These are phyloP conservation scores for Tolypocladium tundrense DNA, from an alignment of 2,329 filamentous ascomycete species.

Conservation along the genomic window DNA sequence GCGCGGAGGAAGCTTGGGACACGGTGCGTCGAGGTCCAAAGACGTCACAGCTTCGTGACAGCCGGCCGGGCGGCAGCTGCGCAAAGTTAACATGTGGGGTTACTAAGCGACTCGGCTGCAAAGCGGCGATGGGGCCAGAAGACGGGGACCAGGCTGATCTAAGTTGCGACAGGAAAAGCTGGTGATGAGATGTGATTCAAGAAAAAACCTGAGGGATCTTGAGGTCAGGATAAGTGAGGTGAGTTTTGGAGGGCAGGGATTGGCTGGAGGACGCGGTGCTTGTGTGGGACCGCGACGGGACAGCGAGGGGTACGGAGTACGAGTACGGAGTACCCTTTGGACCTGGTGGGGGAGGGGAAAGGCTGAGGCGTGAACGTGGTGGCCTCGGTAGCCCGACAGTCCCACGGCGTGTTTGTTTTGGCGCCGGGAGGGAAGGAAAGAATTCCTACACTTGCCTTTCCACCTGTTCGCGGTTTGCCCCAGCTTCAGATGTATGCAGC, in stretches of 20 bases:
- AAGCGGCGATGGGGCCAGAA: neutral
- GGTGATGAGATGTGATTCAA: slow-evolving; percentile 1
- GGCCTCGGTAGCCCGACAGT: neutral
- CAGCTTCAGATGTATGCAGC: neutral
- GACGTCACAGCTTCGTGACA: slow-evolving; percentile 41
- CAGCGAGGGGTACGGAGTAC: slow-evolving; percentile 1
- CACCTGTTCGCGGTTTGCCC: neutral
- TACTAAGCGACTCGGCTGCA: slow-evolving; percentile 10
- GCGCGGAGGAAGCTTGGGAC: slow-evolving; percentile 22
- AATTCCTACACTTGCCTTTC: neutral
- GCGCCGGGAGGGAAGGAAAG: neutral
- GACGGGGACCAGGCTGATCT: neutral
- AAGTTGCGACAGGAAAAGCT: neutral
- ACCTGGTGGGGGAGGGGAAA: neutral
- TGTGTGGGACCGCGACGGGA: slow-evolving; percentile 21
- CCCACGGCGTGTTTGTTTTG: neutral
- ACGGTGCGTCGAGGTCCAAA: slow-evolving; percentile 34
- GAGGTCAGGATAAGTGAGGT: slow-evolving; percentile 1
- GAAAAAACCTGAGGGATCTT: neutral
- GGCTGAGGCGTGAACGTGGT: neutral
- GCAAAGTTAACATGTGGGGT: slow-evolving; percentile 48
- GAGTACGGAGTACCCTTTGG: neutral
- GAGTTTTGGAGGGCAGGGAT: slow-evolving; percentile 18
- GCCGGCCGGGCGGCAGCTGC: slow-evolving; percentile 42
- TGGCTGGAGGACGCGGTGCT: slow-evolving; percentile 23